phyloP scores from a whole-genome alignment of 768 basidiomycete genomes.

The Amanita phalloides region DNA sequence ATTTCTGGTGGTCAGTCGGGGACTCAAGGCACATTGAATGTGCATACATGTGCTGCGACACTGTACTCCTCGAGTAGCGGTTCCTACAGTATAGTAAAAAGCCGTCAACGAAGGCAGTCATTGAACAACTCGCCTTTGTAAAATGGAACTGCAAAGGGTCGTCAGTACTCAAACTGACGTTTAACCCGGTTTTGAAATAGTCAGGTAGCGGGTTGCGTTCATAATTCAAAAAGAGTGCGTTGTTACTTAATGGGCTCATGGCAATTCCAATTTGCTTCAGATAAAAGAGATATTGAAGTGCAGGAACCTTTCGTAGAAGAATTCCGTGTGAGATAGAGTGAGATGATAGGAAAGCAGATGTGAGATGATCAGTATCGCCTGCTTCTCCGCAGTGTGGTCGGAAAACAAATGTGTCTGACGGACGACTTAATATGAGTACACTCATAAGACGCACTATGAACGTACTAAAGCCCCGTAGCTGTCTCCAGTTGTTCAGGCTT shows the following conservation, averaged over 20 bases:
- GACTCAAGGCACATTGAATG: neutral
- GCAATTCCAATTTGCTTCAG: slow-evolving; percentile 97
- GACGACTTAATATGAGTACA: neutral
- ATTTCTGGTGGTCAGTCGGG: neutral
- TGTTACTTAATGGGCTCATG: slow-evolving; percentile 98
- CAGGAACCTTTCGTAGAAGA: slow-evolving; percentile 92
- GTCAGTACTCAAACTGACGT: slow-evolving; percentile 93
- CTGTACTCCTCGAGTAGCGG: slow-evolving; percentile 95
- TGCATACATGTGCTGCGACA: slow-evolving; percentile 85
- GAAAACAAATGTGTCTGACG: slow-evolving; percentile 86
- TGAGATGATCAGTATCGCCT: slow-evolving; percentile 95
- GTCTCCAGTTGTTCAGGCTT: slow-evolving; percentile 90
- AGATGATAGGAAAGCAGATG: slow-evolving; percentile 90
- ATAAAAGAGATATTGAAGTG: slow-evolving; percentile 94
- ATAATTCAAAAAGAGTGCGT: slow-evolving; percentile 92
- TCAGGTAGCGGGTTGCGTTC: slow-evolving; percentile 96
- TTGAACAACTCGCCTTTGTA: slow-evolving; percentile 59
- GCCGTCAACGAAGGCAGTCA: neutral
- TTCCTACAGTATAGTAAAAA: slow-evolving; percentile 40
- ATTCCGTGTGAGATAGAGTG: slow-evolving; percentile 99
- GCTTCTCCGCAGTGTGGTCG: slow-evolving; percentile 97
- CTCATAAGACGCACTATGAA: slow-evolving; percentile 7
- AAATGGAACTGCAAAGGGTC: slow-evolving; percentile 97
- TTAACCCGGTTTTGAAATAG: slow-evolving; percentile 93
- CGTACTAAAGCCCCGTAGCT: slow-evolving; percentile 83